These are phyloP conservation scores for Juglanconis sp. DNA, from an alignment of 2,329 filamentous ascomycete genomes.

Conservation along the genomic window DNA sequence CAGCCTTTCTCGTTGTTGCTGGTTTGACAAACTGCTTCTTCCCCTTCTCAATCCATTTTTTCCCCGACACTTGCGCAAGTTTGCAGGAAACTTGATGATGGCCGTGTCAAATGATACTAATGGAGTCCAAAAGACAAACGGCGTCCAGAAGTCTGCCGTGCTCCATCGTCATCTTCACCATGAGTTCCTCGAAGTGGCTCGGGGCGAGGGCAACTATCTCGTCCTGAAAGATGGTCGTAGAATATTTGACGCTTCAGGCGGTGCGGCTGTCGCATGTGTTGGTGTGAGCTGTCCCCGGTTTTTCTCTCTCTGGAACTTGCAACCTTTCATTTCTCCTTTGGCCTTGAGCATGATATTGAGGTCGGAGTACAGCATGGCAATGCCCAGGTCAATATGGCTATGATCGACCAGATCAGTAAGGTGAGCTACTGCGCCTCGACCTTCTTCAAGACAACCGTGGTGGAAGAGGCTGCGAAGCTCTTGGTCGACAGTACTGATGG, in stretches of 20 bases:
- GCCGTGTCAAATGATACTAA: background rate
- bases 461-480: constrained; percentile 36
- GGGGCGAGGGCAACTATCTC: constrained; percentile 36
- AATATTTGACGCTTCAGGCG: constrained; percentile 44
- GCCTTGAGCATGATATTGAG: background rate
- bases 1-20: background rate
- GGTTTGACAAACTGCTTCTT: background rate
- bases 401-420: constrained; percentile 36
- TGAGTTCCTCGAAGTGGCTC: constrained; percentile 30
- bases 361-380: constrained; percentile 33
- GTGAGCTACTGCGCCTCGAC: constrained; percentile 41
- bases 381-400: constrained; percentile 37
- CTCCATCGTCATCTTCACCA: constrained; percentile 35
- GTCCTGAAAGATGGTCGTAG: constrained; percentile 36
- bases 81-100: background rate
- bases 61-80: background rate
- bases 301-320: background rate
- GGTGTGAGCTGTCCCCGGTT: constrained; percentile 30
- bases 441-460: constrained; percentile 38
- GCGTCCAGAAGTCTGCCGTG: constrained; percentile 30
- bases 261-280: constrained; percentile 44
- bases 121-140: background rate
- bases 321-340: background rate
- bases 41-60: background rate
- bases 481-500: constrained; percentile 35